Evolutionary conservation across 1,139 yeast species (phyloP).

Genomic region (Saccharomycopsis hybrid): DNA sequence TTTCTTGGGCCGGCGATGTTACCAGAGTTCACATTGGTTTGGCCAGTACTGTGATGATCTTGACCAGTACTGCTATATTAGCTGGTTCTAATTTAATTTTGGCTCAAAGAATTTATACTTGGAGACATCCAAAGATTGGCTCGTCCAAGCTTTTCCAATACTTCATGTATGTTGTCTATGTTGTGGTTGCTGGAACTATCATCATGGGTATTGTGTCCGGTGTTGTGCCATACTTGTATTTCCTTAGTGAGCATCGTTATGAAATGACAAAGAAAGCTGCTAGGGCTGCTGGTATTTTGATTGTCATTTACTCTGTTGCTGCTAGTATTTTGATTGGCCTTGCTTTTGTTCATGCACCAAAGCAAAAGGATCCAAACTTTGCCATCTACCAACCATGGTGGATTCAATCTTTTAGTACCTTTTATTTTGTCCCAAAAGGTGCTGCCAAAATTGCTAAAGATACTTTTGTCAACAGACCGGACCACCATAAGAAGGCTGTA

Average conservation of each 20-base stretch:
- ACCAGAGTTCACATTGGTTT: conserved; percentile 46
- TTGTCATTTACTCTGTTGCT: conserved; percentile 51
- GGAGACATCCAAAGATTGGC: conserved; percentile 80
- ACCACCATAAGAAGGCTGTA: conserved; percentile 35
- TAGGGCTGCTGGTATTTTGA: conserved; percentile 50
- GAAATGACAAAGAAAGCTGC: conserved; percentile 50
- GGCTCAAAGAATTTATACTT: conserved; percentile 73
- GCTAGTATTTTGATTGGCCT: conserved; percentile 44
- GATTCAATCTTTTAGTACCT: conserved; percentile 57
- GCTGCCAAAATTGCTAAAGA: conserved; percentile 46
- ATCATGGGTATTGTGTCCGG: conserved; percentile 66
- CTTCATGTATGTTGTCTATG: conserved; percentile 46
- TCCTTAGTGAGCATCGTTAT: conserved; percentile 41
- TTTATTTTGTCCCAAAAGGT: conserved; percentile 46
- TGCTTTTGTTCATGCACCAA: conserved; percentile 52
- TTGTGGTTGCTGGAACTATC: conserved; percentile 50
- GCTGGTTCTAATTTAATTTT: conserved; percentile 57
- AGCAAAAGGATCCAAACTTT: conserved; percentile 45
- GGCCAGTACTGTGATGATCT: conserved; percentile 51
- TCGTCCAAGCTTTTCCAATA: conserved; percentile 48
- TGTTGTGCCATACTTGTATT: conserved; percentile 55
- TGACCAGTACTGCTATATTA: conserved; percentile 50
- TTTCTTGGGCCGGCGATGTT: conserved; percentile 50
- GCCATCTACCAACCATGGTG: conserved; percentile 74
- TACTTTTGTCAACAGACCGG: conserved; percentile 47